Conservation (phyloP, 192 early-diverging fungal genomes). For the Entrophospora sp. region DNA sequence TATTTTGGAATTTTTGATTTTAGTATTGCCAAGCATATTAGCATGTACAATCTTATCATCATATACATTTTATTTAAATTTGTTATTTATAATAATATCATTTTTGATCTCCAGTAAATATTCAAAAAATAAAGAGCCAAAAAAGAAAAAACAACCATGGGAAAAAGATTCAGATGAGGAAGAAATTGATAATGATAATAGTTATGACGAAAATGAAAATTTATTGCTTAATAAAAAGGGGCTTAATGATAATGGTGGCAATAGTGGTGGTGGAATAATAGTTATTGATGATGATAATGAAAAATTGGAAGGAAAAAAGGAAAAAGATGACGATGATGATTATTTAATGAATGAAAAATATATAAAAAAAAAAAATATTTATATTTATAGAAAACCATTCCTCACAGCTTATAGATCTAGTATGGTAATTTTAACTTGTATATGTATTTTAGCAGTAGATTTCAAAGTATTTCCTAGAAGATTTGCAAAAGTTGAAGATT, state of each 20-base stretch:
- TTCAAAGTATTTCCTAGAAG: slow-evolving; percentile 82
- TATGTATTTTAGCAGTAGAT: slow-evolving; percentile 90
- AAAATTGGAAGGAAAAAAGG: too few relatives aligned
- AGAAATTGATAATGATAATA: too few relatives aligned
- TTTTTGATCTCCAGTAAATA: neutral
- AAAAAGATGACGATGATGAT: neutral
- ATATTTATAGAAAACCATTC: slow-evolving; percentile 33
- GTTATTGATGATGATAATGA: too few relatives aligned
- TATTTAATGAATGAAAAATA: too few relatives aligned
- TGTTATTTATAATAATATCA: neutral
- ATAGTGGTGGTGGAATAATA: too few relatives aligned
- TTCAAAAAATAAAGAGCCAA: neutral
- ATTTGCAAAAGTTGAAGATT: slow-evolving; percentile 88
- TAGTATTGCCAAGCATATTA: slow-evolving; percentile 6
- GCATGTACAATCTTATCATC: slow-evolving; percentile 15
- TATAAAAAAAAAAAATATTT: too few relatives aligned
- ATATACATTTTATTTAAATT: slow-evolving; percentile 14
- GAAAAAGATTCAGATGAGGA: slow-evolving; percentile 11
- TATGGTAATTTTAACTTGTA: slow-evolving; percentile 72
- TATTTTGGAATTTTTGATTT: slow-evolving; percentile 13
- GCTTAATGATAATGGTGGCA: too few relatives aligned
- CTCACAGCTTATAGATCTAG: slow-evolving; percentile 65
- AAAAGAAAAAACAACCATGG: slow-evolving; percentile 15
- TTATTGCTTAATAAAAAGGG: too few relatives aligned
- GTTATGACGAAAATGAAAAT: too few relatives aligned